Evolutionary conservation across 2,329 filamentous ascomycete species (phyloP).

Genomic region (Rhinocladiella mackenziei): DNA sequence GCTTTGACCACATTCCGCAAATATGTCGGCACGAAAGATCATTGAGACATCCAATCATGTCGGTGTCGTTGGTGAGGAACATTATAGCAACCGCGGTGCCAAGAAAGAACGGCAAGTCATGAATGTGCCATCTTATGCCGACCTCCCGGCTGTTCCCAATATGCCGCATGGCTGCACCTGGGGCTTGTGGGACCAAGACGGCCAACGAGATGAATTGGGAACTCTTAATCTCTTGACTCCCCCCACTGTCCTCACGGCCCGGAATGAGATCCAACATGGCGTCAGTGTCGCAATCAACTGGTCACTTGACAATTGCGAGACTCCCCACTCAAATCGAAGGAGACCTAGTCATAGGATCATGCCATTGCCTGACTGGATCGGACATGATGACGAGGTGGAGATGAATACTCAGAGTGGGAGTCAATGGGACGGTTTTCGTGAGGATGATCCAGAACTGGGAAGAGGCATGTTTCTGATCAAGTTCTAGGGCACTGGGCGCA

Average conservation of each 20-base stretch:
- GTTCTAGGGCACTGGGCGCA: slow-evolving; percentile 40
- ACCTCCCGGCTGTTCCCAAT: slow-evolving; percentile 51
- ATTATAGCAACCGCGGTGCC: too few relatives aligned
- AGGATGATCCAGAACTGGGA: slow-evolving; percentile 2
- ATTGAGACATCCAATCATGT: too few relatives aligned
- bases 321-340: slow-evolving; percentile 49
- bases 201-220: slow-evolving; percentile 43
- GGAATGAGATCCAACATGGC: slow-evolving; percentile 52
- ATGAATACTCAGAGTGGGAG: slow-evolving; percentile 49
- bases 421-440: slow-evolving; percentile 49
- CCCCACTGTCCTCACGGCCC: slow-evolving; percentile 47
- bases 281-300: slow-evolving; percentile 55
- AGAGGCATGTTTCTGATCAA: background rate
- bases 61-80: too few relatives aligned
- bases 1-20: too few relatives aligned
- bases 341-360: slow-evolving; percentile 54
- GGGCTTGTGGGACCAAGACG: slow-evolving; percentile 50
- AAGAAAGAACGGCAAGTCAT: too few relatives aligned
- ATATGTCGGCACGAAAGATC: too few relatives aligned
- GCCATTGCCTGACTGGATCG: slow-evolving; percentile 33
- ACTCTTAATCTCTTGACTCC: slow-evolving; percentile 56
- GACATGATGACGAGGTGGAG: slow-evolving; percentile 43
- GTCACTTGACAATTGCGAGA: slow-evolving; percentile 50
- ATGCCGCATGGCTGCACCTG: slow-evolving; percentile 59
- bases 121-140: too few relatives aligned